A percentile compares a stretch with the other conserved stretches of the same genome.
Conservation (phyloP, 2,329 filamentous ascomycete species). For the Aureobasidium vineae region DNA sequence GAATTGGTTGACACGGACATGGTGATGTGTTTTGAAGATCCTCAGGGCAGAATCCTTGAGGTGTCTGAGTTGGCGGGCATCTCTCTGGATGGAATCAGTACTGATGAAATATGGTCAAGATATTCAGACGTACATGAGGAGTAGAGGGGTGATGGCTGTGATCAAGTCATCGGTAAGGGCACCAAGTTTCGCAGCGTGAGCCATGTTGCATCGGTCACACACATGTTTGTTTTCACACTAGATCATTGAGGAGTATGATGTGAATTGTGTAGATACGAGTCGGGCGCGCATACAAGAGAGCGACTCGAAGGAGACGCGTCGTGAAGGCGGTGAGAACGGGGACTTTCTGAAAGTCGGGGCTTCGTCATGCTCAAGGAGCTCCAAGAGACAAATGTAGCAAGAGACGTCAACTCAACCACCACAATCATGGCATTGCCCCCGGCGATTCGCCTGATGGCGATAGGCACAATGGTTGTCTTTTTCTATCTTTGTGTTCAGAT, state of each 20-base stretch:
- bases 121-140: neutral
- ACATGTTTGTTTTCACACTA: constrained; percentile 10
- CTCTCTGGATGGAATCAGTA: constrained; percentile 20
- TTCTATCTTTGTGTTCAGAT: constrained; percentile 77
- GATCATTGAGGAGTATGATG: neutral
- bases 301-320: constrained; percentile 10
- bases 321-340: constrained; percentile 22
- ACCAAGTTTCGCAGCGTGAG: constrained; percentile 64
- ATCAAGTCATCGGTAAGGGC: constrained; percentile 70
- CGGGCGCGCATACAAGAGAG: neutral
- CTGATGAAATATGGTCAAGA: neutral
- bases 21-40: constrained; percentile 43
- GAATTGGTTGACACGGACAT: constrained; percentile 51
- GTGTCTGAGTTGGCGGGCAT: constrained; percentile 37
- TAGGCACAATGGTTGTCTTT: constrained; percentile 69
- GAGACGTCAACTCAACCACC: neutral
- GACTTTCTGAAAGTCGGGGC: constrained; percentile 14
- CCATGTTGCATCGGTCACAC: constrained; percentile 55
- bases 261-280: neutral
- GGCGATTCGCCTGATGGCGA: constrained; percentile 75
- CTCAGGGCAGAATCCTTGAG: constrained; percentile 43
- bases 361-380: constrained; percentile 19
- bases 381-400: neutral
- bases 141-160: constrained; percentile 53
- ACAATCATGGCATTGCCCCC: constrained; percentile 75